phyloP scores from a whole-genome alignment of 345 rosid species.

The Xanthoceras sorbifolium region DNA sequence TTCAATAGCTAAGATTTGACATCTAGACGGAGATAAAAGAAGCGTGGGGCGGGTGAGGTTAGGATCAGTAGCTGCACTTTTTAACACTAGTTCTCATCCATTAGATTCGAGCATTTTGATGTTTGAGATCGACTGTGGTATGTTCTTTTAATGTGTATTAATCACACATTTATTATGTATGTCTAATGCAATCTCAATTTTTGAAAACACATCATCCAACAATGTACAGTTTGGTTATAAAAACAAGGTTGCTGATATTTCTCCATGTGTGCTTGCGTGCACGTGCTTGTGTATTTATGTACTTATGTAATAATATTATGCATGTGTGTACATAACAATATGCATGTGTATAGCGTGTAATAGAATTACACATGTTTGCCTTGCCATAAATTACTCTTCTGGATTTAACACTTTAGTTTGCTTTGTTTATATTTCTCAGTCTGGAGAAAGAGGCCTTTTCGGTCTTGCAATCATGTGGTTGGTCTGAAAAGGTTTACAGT shows the following conservation, averaged over 20 bases:
- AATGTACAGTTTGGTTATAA: background rate
- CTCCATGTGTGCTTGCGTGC: background rate
- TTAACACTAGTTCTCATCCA: background rate
- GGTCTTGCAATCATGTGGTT: conserved; percentile 67
- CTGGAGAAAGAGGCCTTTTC: conserved; percentile 60
- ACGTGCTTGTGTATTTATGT: background rate
- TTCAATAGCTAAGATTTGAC: background rate
- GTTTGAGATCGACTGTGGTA: background rate
- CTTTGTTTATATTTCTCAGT: conserved; percentile 41
- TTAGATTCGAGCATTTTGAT: background rate
- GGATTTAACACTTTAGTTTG: background rate
- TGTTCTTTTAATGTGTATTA: background rate
- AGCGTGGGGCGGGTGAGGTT: background rate
- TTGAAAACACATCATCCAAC: background rate
- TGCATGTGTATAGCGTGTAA: background rate
- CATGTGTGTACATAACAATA: background rate
- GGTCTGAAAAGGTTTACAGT: conserved; percentile 57
- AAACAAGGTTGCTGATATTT: background rate
- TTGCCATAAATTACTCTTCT: background rate
- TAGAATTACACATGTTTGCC: background rate
- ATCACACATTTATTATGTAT: background rate
- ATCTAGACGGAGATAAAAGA: background rate
- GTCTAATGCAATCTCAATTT: background rate
- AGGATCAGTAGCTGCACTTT: background rate
- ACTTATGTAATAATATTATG: background rate